phyloP scores from a whole-genome alignment of 2,329 filamentous ascomycete species.

The Fusarium sp. region DNA sequence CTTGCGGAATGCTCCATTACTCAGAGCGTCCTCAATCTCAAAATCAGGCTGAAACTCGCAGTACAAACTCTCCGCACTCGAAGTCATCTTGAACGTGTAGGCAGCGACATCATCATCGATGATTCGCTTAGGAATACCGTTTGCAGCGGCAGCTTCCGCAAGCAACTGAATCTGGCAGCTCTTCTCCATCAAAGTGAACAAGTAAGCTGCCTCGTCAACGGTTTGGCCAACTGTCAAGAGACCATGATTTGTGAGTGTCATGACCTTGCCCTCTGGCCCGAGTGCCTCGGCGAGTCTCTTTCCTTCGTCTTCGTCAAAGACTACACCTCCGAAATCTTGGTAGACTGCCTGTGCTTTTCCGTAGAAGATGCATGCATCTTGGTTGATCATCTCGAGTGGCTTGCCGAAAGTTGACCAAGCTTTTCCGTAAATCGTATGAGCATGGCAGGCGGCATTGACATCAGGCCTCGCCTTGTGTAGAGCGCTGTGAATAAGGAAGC shows the following conservation, averaged over 20 bases:
- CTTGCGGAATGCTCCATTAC: background rate
- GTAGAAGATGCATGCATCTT: background rate
- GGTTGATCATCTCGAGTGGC: background rate
- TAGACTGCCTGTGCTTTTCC: background rate
- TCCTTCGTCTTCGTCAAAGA: conserved; percentile 9
- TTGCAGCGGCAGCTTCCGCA: background rate
- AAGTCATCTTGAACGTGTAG: background rate
- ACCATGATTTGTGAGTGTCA: background rate
- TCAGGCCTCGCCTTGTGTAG: background rate
- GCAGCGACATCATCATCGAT: background rate
- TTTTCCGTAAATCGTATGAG: background rate
- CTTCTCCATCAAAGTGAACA: background rate
- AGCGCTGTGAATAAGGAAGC: background rate
- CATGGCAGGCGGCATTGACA: background rate
- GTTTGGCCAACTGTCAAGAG: background rate
- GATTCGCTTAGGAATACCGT: background rate
- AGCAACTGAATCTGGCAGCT: background rate
- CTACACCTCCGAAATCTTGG: background rate
- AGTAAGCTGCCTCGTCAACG: background rate
- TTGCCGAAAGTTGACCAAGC: background rate
- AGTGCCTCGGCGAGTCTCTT: background rate
- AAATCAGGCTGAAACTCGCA: background rate
- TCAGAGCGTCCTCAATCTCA: background rate
- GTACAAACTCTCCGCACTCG: background rate
- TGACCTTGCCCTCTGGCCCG: background rate